phyloP scores from a whole-genome alignment of 495 filamentous ascomycete species.

The Aspergillus olivimuriae region DNA sequence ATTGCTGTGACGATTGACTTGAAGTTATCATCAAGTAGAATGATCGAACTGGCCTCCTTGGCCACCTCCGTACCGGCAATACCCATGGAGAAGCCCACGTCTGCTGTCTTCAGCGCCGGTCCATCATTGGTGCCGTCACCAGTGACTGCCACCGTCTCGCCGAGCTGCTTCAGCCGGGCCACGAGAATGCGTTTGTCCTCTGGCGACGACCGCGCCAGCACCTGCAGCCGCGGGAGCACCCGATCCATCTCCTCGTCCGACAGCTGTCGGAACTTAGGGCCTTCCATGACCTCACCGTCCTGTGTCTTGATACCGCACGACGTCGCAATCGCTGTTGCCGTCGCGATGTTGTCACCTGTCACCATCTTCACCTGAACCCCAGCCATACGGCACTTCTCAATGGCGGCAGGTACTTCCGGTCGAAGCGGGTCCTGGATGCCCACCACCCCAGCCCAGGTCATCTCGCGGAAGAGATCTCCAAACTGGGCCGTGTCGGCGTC shows the following conservation, averaged over 20 bases:
- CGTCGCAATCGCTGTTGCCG: conserved; percentile 72
- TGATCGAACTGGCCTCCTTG: conserved; percentile 88
- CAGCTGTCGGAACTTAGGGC: conserved; percentile 74
- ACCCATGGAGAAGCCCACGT: conserved; percentile 91
- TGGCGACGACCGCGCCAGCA: conserved; percentile 79
- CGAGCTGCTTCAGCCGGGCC: conserved; percentile 62
- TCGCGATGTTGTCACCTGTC: conserved; percentile 76
- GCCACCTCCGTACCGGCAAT: conserved; percentile 89
- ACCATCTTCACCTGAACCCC: conserved; percentile 88
- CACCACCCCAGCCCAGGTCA: conserved; percentile 57
- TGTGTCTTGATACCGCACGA: conserved; percentile 78
- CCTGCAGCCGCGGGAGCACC: conserved; percentile 68
- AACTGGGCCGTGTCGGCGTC: conserved; percentile 48
- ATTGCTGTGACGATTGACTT: conserved; percentile 81
- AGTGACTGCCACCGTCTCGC: conserved; percentile 80
- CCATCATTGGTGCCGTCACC: conserved; percentile 90
- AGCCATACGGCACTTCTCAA: conserved; percentile 64
- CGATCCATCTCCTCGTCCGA: conserved; percentile 63
- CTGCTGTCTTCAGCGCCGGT: conserved; percentile 75
- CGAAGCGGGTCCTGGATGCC: conserved; percentile 65
- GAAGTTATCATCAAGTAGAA: conserved; percentile 91
- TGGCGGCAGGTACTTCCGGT: conserved; percentile 70
- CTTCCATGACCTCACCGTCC: conserved; percentile 75
- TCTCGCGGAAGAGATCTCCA: conserved; percentile 49
- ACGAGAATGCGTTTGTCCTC: conserved; percentile 84